A percentile compares a stretch with the other conserved stretches of the same genome.
Evolutionary conservation across 2,329 filamentous ascomycete genomes (phyloP).

Genomic region (Ophiostoma ips): DNA sequence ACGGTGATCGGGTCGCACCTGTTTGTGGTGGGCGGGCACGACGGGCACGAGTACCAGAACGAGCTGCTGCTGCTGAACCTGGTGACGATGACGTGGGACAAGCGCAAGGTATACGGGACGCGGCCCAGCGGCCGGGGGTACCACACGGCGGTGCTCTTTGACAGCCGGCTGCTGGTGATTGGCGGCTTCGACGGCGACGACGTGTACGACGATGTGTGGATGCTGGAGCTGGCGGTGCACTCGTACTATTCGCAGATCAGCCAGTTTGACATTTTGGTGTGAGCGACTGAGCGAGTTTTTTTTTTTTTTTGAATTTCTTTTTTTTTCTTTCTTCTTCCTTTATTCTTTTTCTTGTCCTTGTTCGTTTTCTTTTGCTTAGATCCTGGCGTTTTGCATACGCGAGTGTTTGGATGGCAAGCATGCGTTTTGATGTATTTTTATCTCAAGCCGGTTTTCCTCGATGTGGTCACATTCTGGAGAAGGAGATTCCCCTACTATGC

Average conservation of each 20-base stretch:
- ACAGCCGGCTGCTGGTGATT: constrained; percentile 48
- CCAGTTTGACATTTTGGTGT: constrained; percentile 57
- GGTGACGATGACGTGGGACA: constrained; percentile 63
- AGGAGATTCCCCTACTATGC: not conserved
- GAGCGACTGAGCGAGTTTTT: not conserved
- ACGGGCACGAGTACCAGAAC: constrained; percentile 55
- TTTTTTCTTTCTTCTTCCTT: not conserved
- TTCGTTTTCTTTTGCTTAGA: not conserved
- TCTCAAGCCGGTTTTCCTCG: not conserved
- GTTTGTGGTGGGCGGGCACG: constrained; percentile 56
- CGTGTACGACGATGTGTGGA: constrained; percentile 54
- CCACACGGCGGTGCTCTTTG: constrained; percentile 51
- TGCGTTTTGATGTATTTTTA: not conserved
- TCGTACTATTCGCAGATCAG: constrained; percentile 62
- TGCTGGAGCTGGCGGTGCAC: constrained; percentile 54
- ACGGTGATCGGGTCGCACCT: constrained; percentile 57
- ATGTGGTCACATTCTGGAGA: not conserved
- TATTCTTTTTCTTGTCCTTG: not conserved
- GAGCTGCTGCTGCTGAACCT: constrained; percentile 56
- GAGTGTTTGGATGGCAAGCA: not conserved
- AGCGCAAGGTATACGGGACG: constrained; percentile 48
- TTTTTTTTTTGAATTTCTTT: not conserved
- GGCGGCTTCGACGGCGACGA: constrained; percentile 55
- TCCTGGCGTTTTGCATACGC: not conserved
- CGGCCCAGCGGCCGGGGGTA: constrained; percentile 51